These are phyloP conservation scores for Cordyceps cateniannulata DNA, from an alignment of 2,329 filamentous ascomycete genomes.

Conservation along the genomic window DNA sequence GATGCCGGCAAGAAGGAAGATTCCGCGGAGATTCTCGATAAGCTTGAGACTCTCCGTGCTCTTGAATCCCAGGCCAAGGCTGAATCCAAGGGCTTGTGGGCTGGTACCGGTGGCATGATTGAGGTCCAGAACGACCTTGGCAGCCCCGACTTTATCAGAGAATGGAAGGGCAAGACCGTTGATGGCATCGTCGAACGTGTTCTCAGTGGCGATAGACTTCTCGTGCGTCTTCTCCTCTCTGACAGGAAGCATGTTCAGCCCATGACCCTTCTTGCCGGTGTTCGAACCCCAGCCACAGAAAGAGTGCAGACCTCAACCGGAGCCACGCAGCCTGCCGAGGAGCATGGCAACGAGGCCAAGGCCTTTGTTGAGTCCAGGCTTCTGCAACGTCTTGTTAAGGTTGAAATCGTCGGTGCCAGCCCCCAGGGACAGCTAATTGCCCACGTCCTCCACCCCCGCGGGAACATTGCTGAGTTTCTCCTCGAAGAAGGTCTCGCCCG, in stretches of 20 bases:
- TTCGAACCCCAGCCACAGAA: conserved; percentile 85
- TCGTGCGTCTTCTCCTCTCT: conserved; percentile 72
- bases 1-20: conserved; percentile 92
- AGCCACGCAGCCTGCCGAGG: conserved; percentile 76
- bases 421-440: conserved; percentile 90
- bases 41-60: conserved; percentile 70
- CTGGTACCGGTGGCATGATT: conserved; percentile 57
- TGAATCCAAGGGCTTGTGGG: conserved; percentile 78
- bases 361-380: conserved; percentile 80
- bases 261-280: conserved; percentile 80
- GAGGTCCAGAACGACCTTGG: conserved; percentile 76
- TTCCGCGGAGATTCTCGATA: conserved; percentile 62
- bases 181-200: conserved; percentile 87
- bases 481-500: conserved; percentile 83
- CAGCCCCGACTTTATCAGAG: conserved; percentile 70
- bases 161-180: conserved; percentile 79
- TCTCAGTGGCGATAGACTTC: conserved; percentile 81
- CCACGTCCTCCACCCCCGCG: conserved; percentile 77
- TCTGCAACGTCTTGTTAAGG: conserved; percentile 77
- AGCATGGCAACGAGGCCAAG: conserved; percentile 82
- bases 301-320: conserved; percentile 72
- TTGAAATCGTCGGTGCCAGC: conserved; percentile 78
- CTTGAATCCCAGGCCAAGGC: conserved; percentile 72
- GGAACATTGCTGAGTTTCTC: conserved; percentile 88
- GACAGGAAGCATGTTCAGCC: conserved; percentile 84